phyloP scores from a whole-genome alignment of 495 filamentous ascomycete species.

The Neurospora sp. region DNA sequence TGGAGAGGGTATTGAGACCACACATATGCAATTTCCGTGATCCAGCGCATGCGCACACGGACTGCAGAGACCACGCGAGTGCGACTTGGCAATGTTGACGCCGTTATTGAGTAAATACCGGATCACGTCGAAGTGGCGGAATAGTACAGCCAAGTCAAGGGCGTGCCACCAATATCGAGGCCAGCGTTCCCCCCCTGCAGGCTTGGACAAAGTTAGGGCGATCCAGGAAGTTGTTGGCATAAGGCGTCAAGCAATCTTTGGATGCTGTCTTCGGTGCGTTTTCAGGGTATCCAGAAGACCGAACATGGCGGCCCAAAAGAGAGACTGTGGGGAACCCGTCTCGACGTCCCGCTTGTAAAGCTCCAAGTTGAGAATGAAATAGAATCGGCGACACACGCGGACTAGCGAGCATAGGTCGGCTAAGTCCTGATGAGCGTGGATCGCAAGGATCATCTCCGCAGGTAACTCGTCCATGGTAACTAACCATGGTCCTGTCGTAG shows the following conservation, averaged over 20 bases:
- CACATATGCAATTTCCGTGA: not conserved
- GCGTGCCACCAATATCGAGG: not conserved
- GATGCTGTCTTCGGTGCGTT: no score
- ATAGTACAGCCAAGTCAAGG: not conserved
- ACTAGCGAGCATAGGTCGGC: conserved; percentile 1
- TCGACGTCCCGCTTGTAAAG: conserved; percentile 4
- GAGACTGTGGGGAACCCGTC: not conserved
- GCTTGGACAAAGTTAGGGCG: not conserved
- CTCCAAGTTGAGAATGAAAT: not conserved
- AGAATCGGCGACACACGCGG: not conserved
- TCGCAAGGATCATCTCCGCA: conserved; percentile 4
- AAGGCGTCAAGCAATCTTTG: not conserved
- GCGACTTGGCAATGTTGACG: not conserved
- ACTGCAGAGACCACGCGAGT: not conserved
- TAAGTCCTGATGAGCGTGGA: not conserved
- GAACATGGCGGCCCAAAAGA: conserved; percentile 5
- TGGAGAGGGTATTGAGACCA: not conserved
- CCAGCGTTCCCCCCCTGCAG: not conserved
- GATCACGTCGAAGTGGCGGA: not conserved
- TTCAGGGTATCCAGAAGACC: not conserved
- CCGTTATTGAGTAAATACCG: not conserved
- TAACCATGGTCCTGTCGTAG: no score
- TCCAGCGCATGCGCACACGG: not conserved
- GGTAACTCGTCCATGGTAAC: not conserved
- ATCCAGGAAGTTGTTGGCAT: not conserved